Base-by-base conservation (phyloP, 495 filamentous ascomycete genomes). In the Penicillium goetzii region DNA sequence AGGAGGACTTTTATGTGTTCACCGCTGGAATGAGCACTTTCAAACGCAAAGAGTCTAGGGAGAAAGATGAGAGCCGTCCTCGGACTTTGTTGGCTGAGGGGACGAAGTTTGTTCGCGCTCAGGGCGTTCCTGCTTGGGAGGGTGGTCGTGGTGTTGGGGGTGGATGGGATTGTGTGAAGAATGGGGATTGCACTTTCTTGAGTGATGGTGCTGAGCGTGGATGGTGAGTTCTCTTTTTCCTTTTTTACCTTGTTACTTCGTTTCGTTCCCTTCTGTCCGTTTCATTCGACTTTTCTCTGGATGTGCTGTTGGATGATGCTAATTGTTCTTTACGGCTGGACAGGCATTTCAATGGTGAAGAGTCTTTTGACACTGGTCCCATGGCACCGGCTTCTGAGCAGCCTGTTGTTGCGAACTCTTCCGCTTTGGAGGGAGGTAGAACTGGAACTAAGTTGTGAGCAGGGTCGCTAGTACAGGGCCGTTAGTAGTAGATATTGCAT, bases 161-260 rank as follows among this genome's bases (percentile, higher is more conserved):
- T 59, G 90, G 89, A 14, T 99, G 95, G 95, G 81, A 88, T 23
- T 91, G 90, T 71, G 81, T 86, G 53, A 61, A 83, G 56, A 93
- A 96, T 79, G 90, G 91, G 11, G 91, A 97, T 74, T 97, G 93
- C 68, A 85, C 83, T 54, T 91, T 90, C 77, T 72, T 99, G 69
- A 83, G 81, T 32, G 81, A 81, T 43, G 95, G 95, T 6, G 92
- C 92, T 65, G 94, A 98, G 77, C 82, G 94, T 72, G 91, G 91
- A 65, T 97, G 93, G 92, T 94, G 68, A 81, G 90, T 87, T 43
- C n/a, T 62, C 59, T 60, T 49, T 30, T 70, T 60, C 36, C n/a
- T 28, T n/a, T 12, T 51, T 51, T 15, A 15, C 12, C 12, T 11
- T 0, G 9, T 34, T 1, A 17, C 11, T 32, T 17, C 14, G 0